Evolutionary conservation across 2,329 filamentous ascomycete species (phyloP), one percentile per base, ranked within the genome.

Genomic region (Scedosporium boydii): DNA sequence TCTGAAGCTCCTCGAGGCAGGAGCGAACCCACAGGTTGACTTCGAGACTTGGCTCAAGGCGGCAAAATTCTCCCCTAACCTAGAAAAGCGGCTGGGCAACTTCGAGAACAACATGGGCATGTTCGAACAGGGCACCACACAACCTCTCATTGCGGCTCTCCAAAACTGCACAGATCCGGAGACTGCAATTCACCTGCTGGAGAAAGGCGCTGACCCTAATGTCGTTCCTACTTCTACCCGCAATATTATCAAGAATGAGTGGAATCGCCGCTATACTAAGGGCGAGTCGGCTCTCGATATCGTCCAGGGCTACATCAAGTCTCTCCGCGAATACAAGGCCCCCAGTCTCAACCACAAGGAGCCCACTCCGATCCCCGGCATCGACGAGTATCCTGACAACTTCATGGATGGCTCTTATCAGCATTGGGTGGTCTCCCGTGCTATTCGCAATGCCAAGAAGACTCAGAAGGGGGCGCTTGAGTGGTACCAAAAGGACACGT

Each of bases 61-160:
- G 0, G 80, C 77, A 12, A 80, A 79, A 65, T 71, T 83, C 42
- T 75, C 75, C 0, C 71, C 51, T 7, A 58, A 12, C 21, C n/a
- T 10, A 16, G 65, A 67, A 1, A 59, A 41, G 7, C 66, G 68
- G 2, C 69, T 78, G 3, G 67, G 76, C 21, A 73, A 68, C 16
- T 69, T 78, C 1, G 81, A 87, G 23, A 59, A 71, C 0, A 86
- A 85, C 62, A 73, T 80, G 63, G 71, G 72, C 1, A 67, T 67
- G 0, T 90, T 86, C 70, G 71, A 77, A 3, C 64, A 71, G 5
- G 70, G 67, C 1, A 69, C 82, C 10, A 77, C 83, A 61, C 90
- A 93, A 68, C 90, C 91, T 0, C 74, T 95, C 14, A 77, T 91
- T 9, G 63, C 79, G 3, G 90, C 91, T 14, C 80, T 74, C 69